Base-by-base conservation (phyloP, 2,329 filamentous ascomycete genomes). In the Cladosporium sp. region DNA sequence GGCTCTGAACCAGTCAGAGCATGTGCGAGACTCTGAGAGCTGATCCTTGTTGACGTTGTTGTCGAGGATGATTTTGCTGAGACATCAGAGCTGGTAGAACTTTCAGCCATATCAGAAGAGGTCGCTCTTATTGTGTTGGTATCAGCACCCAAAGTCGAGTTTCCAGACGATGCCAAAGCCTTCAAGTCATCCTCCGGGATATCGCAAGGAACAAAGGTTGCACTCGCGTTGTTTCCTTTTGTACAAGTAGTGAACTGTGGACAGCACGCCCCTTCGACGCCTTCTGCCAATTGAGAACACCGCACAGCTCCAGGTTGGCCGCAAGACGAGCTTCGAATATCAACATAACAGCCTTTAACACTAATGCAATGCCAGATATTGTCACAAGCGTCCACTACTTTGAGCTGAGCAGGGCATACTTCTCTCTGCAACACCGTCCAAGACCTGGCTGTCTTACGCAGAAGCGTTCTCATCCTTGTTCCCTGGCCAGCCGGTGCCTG, bases 401-500 rank as follows among this genome's bases (percentile, higher is more conserved):
- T 32, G 11, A 19, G 9, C 33, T 4, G 9, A 9, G 14, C 5
- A 22, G 13, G n/a, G 31, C 42, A 22, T 33, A 53, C 50, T 18
- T n/a, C 45, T 31, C 41, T 19, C 45, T 53, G 42, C 55, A 57
- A 18, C 53, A 55, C 55, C 55, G 55, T 18, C 55, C 53, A 31
- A 54, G 34, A 18, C 42, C 49, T 9, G 53, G 28, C 14, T 16
- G 14, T 16, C 14, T 16, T 16, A 16, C 3, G 72, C 73, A 41
- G 64, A 68, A 22, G 76, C 73, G 0, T 80, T 78, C 56, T 68
- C 72, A 62, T 68, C 72, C n/a, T 58, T 81, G 3, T 79, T 81
- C 54, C 72, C 71, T 2, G 65, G 56, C 2, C 54, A 59, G 4
- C 52, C 62, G 9, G 66, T 74, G 0, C 78, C 78, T 0, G 59